phyloP scores from a whole-genome alignment of 176 grass and related monocot species.

The Echinochloa phyllopogon region DNA sequence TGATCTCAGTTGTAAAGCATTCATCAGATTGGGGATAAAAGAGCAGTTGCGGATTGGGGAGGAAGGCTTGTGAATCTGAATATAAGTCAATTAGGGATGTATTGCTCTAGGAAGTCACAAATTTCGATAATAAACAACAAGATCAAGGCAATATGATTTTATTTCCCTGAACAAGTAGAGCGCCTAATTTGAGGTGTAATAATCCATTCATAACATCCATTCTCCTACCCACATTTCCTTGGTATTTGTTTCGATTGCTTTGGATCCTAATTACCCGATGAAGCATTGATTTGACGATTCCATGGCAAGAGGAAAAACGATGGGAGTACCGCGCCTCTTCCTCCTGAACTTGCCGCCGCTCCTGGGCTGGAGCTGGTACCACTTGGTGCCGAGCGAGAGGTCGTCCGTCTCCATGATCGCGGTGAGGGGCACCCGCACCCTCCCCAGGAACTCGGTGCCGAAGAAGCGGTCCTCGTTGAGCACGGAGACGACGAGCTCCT shows the following conservation, averaged over 20 bases:
- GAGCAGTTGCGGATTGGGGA: background rate
- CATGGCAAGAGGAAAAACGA: background rate
- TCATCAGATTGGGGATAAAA: background rate
- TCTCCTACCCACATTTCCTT: slow-evolving; percentile 6
- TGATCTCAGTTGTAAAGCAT: background rate
- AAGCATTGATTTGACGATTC: background rate
- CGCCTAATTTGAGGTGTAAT: background rate
- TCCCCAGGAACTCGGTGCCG: slow-evolving; percentile 70
- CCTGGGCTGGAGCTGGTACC: slow-evolving; percentile 84
- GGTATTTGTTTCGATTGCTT: background rate
- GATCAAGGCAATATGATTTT: background rate
- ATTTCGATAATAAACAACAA: background rate
- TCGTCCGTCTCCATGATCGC: slow-evolving; percentile 63
- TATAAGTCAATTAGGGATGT: background rate
- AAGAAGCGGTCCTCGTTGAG: slow-evolving; percentile 72
- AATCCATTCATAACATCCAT: background rate
- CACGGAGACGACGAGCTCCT: slow-evolving; percentile 75
- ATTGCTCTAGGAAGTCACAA: slow-evolving; percentile 14
- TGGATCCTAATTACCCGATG: background rate
- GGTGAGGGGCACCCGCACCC: slow-evolving; percentile 60
- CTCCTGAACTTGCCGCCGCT: slow-evolving; percentile 70
- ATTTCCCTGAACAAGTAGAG: background rate
- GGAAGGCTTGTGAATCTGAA: background rate
- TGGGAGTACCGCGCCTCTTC: slow-evolving; percentile 66
- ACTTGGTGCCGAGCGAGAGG: slow-evolving; percentile 66